Base-by-base conservation (phyloP, 176 grass and related monocot species). In the Ampelocalamus luodianensis region DNA sequence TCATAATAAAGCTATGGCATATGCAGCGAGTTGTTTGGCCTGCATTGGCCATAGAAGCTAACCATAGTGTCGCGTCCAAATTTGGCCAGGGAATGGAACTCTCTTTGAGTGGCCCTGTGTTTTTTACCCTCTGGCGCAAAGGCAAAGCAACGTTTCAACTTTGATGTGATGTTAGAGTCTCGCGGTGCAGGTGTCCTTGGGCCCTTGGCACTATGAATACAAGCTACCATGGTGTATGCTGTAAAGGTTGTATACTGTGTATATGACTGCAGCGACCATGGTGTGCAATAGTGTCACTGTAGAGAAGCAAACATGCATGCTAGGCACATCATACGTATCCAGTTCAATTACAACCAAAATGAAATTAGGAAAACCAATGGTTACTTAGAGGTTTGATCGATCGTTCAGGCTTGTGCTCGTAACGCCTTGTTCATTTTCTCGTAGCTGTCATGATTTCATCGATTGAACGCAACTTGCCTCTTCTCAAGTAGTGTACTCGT, bases 41-140 rank as follows among this genome's bases (percentile, higher is more conserved):
- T 39, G 36, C 55, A 77, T 42, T 80, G 64, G 79, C 48, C 79
- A 11, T 55, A 24, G 65, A 81, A 69, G 51, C 7, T 32, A 32
- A 50, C 45, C 63, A 46, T 53, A 50, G 77, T 6, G 32, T 50
- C 14, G 5, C 58, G 61, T 8, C 24, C 61, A 36, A 54, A 36
- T 53, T 74, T 54, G 48, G 27, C 20, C 54, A 58, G 54, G 54
- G 8, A 18, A 56, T 56, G 54, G 54, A n/a, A 56, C 54, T 22
- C 54, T 58, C 8, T 9, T 58, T n/a, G 54, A 58, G 54, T 10
- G 3, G 54, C 54, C 51, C 51, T 20, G 6, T 54, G 16, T 13
- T 18, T 53, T 53, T 20, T 18, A 3, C 5, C 50, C 6, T 9
- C 56, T 23, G 29, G 29, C 29, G 55, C 7, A 10, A n/a, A 58